Evolutionary conservation across 1,284 basidiomycete genomes (phyloP).

Genomic region (Malassezia globosa): DNA sequence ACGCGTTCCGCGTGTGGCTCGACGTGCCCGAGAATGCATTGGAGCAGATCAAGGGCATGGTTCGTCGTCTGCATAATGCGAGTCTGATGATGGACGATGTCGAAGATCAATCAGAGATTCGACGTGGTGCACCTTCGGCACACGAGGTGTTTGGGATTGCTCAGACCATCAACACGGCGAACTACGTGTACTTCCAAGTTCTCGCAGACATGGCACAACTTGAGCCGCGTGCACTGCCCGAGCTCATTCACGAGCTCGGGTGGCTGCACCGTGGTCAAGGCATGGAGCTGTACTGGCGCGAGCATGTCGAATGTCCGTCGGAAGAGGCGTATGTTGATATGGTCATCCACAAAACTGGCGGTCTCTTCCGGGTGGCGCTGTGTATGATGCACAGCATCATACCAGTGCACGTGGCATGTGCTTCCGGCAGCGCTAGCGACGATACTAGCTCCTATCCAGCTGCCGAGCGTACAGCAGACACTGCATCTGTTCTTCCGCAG

Average conservation of each 20-base stretch:
- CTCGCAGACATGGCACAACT: slow-evolving; percentile 54
- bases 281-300: slow-evolving; percentile 86
- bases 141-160: slow-evolving; percentile 93
- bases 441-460: no score
- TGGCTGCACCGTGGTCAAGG: slow-evolving; percentile 91
- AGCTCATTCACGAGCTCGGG: slow-evolving; percentile 58
- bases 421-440: neutral
- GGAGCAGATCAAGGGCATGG: slow-evolving; percentile 62
- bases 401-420: no score
- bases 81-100: slow-evolving; percentile 94
- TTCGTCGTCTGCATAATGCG: slow-evolving; percentile 87
- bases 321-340: slow-evolving; percentile 90
- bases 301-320: slow-evolving; percentile 77
- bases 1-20: slow-evolving; percentile 89
- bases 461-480: neutral
- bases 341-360: slow-evolving; percentile 98
- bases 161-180: slow-evolving; percentile 93
- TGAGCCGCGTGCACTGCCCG: slow-evolving; percentile 56
- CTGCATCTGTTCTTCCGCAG: slow-evolving; percentile 5
- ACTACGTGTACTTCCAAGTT: slow-evolving; percentile 77
- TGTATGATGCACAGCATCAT: slow-evolving; percentile 73
- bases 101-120: slow-evolving; percentile 82
- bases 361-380: slow-evolving; percentile 78
- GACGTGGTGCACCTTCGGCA: slow-evolving; percentile 74
- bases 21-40: slow-evolving; percentile 65